A percentile compares a stretch with the other conserved stretches of the same genome.
Conservation (phyloP, 305 asterid species). For the Euphrasia arctica region DNA sequence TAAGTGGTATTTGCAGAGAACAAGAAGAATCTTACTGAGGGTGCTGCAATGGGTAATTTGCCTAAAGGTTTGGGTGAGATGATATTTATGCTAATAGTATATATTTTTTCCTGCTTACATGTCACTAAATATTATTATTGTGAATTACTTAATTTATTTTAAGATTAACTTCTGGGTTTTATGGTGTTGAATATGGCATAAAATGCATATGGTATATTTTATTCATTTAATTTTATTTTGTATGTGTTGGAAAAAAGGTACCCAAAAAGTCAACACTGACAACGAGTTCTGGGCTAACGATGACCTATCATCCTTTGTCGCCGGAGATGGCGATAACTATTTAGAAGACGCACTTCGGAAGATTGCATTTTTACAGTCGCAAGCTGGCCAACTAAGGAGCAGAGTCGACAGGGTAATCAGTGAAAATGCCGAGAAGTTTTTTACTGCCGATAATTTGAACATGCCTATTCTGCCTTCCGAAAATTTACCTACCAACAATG, state of each 20-base stretch:
- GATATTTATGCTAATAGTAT: constrained; percentile 16
- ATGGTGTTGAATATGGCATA: constrained; percentile 9
- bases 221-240: constrained; percentile 1
- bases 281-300: constrained; percentile 38
- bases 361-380: constrained; percentile 46
- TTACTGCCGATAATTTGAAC: constrained; percentile 32
- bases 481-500: constrained; percentile 39
- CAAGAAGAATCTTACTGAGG: constrained; percentile 36
- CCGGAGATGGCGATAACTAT: constrained; percentile 38
- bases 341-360: constrained; percentile 43
- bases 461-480: constrained; percentile 28
- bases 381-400: constrained; percentile 42
- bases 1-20: constrained; percentile 49
- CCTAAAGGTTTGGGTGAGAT: constrained; percentile 37
- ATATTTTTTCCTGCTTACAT: constrained; percentile 16
- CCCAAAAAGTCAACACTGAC: constrained; percentile 33
- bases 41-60: constrained; percentile 26
- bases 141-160: not conserved
- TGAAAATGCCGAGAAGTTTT: constrained; percentile 46
- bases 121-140: not conserved
- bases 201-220: constrained; percentile 10
- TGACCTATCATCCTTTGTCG: constrained; percentile 36
- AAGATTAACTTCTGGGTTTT: too few species aligned
- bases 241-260: constrained; percentile 26
- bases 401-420: constrained; percentile 40